Evolutionary conservation across 2,329 filamentous ascomycete genomes (phyloP), one percentile per base, ranked within the genome.

Genomic region (Thielaviopsis populi): DNA sequence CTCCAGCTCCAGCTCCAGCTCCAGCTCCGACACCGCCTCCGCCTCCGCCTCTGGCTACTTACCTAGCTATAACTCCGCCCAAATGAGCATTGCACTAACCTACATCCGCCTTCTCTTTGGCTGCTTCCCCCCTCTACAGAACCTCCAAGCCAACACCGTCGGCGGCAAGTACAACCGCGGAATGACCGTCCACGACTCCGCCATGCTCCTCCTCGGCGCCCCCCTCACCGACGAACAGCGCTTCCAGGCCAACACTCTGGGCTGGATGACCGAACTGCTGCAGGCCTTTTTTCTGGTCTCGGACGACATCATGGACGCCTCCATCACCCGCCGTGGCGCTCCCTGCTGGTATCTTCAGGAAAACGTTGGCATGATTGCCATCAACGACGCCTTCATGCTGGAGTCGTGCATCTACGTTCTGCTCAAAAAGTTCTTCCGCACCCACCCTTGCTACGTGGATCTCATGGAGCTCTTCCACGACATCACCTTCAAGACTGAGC

Each of bases 141-240:
- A 82, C 67, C 82, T 97, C 71, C 83, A 91, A 73, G 81, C 84
- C 77, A 99, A 99, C 78, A 84, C 89, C 6, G 79, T 94, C 63
- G 94, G 94, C 70, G 94, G 94, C 73, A 99, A 99, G 81, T 96
- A 91, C 80, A 99, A 99, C 79, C 90, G 94, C 72, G 94, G 94
- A 77, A 95, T 99, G 84, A 97, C 91, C 59, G 92, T 97, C 66
- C 87, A 94, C 69, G 94, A 99, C 77, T 94, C 91, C 58, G 85
- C 86, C 68, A 87, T 89, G 68, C 79, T 94, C 70, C 84, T 97
- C 68, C 83, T 91, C 72, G 80, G 75, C 69, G 78, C 83, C 69
- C 78, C 87, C 63, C 84, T 97, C 68, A 83, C 79, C 68, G 81
- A 89, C 67, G 83, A 92, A 65, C 87, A 97, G 77, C 95, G 91